Evolutionary conservation across 2,329 filamentous ascomycete genomes (phyloP).

Genomic region (Torrubiella hemipterigena): DNA sequence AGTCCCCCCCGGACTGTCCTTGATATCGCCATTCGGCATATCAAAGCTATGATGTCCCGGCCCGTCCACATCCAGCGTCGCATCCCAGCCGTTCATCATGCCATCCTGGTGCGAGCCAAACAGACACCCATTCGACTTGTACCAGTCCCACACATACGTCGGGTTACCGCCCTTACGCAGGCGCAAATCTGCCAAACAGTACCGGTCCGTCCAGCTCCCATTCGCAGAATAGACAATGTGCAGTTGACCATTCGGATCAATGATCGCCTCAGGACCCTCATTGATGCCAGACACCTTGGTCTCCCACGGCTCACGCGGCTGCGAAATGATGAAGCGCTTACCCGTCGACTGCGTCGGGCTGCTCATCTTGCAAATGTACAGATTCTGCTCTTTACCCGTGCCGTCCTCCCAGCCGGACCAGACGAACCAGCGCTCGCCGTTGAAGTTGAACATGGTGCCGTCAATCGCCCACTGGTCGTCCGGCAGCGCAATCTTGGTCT

Average conservation of each 20-base stretch:
- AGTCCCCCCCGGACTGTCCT: background rate
- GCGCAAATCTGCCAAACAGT: conserved; percentile 14
- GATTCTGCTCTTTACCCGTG: conserved; percentile 9
- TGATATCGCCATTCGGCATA: conserved; percentile 9
- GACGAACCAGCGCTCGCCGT: conserved; percentile 11
- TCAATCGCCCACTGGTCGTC: conserved; percentile 15
- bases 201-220: conserved; percentile 13
- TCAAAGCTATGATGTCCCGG: conserved; percentile 15
- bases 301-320: conserved; percentile 14
- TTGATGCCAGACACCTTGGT: conserved; percentile 10
- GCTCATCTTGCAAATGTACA: conserved; percentile 14
- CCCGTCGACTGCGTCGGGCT: conserved; percentile 9
- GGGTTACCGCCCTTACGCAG: conserved; percentile 13
- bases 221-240: conserved; percentile 16
- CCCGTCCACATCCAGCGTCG: conserved; percentile 11
- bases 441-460: conserved; percentile 10
- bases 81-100: conserved; percentile 15
- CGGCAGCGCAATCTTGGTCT: conserved; percentile 10
- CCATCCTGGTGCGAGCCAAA: conserved; percentile 12
- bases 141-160: conserved; percentile 15
- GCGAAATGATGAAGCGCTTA: conserved; percentile 12
- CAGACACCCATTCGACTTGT: conserved; percentile 15
- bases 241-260: conserved; percentile 13
- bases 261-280: conserved; percentile 12
- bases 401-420: conserved; percentile 13